Conservation (phyloP, 306 rosid species). For the Sicyos baderoa region DNA sequence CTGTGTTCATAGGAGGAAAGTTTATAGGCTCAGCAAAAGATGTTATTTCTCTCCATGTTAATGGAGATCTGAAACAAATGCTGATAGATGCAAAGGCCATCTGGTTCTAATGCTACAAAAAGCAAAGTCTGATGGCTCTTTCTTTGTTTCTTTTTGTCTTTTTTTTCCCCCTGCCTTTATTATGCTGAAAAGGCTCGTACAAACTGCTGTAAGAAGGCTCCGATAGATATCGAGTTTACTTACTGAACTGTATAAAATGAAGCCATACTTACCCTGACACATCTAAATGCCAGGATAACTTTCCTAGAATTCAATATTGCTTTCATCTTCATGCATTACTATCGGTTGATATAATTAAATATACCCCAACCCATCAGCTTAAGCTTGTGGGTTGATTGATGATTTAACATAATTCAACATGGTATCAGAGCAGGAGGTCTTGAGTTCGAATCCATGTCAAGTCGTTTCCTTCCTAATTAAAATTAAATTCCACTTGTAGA, state of each 20-base stretch:
- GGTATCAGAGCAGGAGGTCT: too few relatives aligned
- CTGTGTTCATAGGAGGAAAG: conserved; percentile 86
- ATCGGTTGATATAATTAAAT: too few relatives aligned
- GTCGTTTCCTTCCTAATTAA: too few relatives aligned
- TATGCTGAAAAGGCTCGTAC: conserved; percentile 9
- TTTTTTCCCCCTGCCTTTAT: conserved; percentile 2
- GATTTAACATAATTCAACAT: too few relatives aligned
- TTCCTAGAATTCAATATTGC: not conserved
- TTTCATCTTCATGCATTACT: conserved; percentile 10
- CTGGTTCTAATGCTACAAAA: conserved; percentile 52
- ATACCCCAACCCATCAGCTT: too few relatives aligned
- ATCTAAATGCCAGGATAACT: conserved; percentile 9
- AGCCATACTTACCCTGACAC: conserved; percentile 15
- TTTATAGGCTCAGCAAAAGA: conserved; percentile 85
- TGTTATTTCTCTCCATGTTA: conserved; percentile 82
- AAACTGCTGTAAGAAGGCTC: conserved; percentile 18
- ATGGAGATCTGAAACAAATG: conserved; percentile 85
- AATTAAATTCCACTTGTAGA: too few relatives aligned
- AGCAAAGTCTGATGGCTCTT: not conserved
- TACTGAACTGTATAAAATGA: conserved; percentile 20
- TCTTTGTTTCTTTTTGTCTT: conserved; percentile 10
- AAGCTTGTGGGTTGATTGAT: too few relatives aligned
- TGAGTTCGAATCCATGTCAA: too few relatives aligned
- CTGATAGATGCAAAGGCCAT: conserved; percentile 89
- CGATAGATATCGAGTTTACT: conserved; percentile 26